Base-by-base conservation (phyloP, 2,329 filamentous ascomycete species). In the Diaporthe sp. region DNA sequence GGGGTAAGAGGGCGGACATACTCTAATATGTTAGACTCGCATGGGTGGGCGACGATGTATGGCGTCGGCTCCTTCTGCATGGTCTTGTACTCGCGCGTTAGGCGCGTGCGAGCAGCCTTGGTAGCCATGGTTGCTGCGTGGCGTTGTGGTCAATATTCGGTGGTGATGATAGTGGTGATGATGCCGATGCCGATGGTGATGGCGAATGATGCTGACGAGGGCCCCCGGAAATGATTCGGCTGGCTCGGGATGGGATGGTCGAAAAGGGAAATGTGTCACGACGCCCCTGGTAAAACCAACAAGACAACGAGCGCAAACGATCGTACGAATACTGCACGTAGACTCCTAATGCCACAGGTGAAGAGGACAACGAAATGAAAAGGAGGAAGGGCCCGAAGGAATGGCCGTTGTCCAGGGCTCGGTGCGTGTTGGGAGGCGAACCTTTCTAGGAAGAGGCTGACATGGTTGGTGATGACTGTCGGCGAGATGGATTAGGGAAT, bases 11-110 rank as follows among this genome's bases (percentile, higher is more conserved):
- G 13, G 25, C 39, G 25, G n/a, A 70, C 90, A 75, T 85, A 94
- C 93, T 98, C 96, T 63, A 98, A 90, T 77, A 98, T 98, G 83
- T 98, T 98, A 55, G 91, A 90, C 78, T 98, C 96, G 51, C 95
- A 97, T 15, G 95, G 95, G 81, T 98, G 95, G 19, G 96, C 95
- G 68, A 91, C 88, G 79, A 98, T 97, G 85, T 94, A 97, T 70
- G 95, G 95, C 47, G 95, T 95, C 15, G 96, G 95, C 79, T 95
- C 96, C 79, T 90, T 87, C 22, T 88, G 87, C 78, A 92, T 91
- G 76, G 86, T 85, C 82, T 91, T 91, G 85, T 89, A 92, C 80
- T 91, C 90, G 83, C 89, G 88, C 78, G 90, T 90, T 82, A 91
- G 87, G 59, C 75, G 75, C 44, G 61, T 72, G 7, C 76, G 74